A percentile compares a stretch with the other conserved stretches of the same genome.
phyloP scores from a whole-genome alignment of 371 early-diverging fungal genomes.

The Syncephalastrum racemosum region DNA sequence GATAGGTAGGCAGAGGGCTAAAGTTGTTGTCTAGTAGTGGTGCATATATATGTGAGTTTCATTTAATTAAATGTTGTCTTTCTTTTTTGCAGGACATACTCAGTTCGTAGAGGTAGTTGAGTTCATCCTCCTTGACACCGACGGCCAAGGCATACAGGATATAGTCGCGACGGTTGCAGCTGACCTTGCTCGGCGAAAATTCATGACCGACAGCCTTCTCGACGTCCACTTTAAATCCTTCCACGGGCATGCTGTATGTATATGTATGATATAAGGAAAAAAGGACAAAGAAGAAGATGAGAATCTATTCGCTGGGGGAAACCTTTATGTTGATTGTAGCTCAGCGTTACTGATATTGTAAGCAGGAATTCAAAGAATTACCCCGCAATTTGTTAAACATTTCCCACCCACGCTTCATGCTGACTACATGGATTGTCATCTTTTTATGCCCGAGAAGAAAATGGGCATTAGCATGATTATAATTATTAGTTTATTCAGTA shows the following conservation, averaged over 20 bases:
- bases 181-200: constrained; percentile 35
- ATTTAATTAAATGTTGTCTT: background rate
- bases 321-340: too few species aligned
- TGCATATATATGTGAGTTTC: background rate
- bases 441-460: too few species aligned
- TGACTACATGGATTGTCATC: too few species aligned
- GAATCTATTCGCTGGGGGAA: too few species aligned
- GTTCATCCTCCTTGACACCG: constrained; percentile 58
- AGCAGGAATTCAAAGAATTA: too few species aligned
- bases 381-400: too few species aligned
- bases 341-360: too few species aligned
- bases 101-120: constrained; percentile 67
- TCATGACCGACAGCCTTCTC: constrained; percentile 54
- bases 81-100: constrained; percentile 25
- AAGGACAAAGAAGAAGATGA: background rate
- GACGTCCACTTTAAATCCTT: constrained; percentile 41
- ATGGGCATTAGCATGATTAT: too few species aligned
- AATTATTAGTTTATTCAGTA: too few species aligned
- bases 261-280: background rate
- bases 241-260: constrained; percentile 1
- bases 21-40: constrained; percentile 49
- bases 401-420: too few species aligned
- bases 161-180: constrained; percentile 66
- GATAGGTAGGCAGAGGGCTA: constrained; percentile 72
- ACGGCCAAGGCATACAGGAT: constrained; percentile 71